Evolutionary conservation across 2,329 filamentous ascomycete genomes (phyloP).

Genomic region (Raffaelea deltoideospora): DNA sequence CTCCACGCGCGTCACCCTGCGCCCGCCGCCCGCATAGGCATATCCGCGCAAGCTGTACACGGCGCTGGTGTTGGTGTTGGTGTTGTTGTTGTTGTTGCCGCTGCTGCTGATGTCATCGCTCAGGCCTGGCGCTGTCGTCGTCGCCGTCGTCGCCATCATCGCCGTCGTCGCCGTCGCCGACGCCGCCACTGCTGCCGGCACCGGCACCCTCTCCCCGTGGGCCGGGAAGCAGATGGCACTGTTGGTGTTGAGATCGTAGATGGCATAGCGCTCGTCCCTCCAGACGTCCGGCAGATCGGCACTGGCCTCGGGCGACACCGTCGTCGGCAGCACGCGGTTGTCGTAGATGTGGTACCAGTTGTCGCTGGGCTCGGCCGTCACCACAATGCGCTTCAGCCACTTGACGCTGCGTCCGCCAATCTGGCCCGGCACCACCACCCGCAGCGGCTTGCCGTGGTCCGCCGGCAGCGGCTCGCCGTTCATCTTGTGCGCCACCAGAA

Average conservation of each 20-base stretch:
- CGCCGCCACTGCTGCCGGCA: constrained; percentile 21
- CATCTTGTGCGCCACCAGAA: constrained; percentile 83
- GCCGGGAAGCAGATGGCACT: constrained; percentile 67
- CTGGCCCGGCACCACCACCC: constrained; percentile 75
- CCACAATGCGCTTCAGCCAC: constrained; percentile 69
- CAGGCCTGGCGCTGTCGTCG: too few species aligned
- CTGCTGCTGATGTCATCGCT: constrained; percentile 14
- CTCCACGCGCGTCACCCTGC: constrained; percentile 68
- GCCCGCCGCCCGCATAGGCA: constrained; percentile 79
- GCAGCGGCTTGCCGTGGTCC: constrained; percentile 74
- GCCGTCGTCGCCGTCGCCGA: too few species aligned
- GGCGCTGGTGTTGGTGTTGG: constrained; percentile 13
- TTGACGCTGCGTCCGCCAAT: constrained; percentile 89
- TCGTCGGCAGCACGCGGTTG: constrained; percentile 78
- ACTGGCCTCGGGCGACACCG: constrained; percentile 67
- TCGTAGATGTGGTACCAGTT: constrained; percentile 97
- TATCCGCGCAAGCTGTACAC: constrained; percentile 63
- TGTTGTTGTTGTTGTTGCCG: constrained; percentile 22
- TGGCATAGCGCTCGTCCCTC: constrained; percentile 81
- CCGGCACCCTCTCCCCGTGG: constrained; percentile 52
- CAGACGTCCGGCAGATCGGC: constrained; percentile 61
- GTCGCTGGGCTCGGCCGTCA: constrained; percentile 66
- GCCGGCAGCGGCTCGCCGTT: constrained; percentile 69
- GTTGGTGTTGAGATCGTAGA: constrained; percentile 83
- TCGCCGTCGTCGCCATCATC: too few species aligned